Conservation (phyloP, 1,284 basidiomycete genomes). For the Calocybe gambosa region DNA sequence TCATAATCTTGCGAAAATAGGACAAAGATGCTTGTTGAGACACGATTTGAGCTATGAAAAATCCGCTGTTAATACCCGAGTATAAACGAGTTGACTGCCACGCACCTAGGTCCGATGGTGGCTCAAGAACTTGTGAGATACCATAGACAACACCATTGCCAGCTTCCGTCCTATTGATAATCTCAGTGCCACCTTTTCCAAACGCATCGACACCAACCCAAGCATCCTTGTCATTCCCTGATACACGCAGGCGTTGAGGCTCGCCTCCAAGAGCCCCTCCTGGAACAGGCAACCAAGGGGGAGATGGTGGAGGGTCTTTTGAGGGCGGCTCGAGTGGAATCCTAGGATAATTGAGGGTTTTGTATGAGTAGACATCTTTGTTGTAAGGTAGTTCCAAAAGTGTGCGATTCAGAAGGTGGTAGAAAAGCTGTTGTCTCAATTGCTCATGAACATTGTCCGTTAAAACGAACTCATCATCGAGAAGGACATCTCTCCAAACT, state of each 20-base stretch:
- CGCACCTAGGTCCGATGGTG: slow-evolving; percentile 74
- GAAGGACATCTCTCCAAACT: slow-evolving; percentile 45
- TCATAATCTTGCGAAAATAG: slow-evolving; percentile 66
- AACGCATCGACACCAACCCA: slow-evolving; percentile 70
- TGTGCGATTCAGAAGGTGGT: slow-evolving; percentile 90
- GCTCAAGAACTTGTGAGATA: slow-evolving; percentile 69
- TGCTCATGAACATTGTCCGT: slow-evolving; percentile 82
- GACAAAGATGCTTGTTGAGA: slow-evolving; percentile 53
- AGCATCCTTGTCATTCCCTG: slow-evolving; percentile 41
- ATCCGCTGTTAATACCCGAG: slow-evolving; percentile 12
- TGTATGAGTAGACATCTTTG: slow-evolving; percentile 35
- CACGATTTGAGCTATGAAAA: slow-evolving; percentile 49
- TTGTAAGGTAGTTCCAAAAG: slow-evolving; percentile 45
- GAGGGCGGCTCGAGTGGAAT: slow-evolving; percentile 49
- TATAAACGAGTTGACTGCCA: slow-evolving; percentile 1
- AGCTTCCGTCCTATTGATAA: slow-evolving; percentile 52
- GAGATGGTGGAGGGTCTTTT: slow-evolving; percentile 60
- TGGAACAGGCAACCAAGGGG: slow-evolving; percentile 82
- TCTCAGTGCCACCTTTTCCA: slow-evolving; percentile 61
- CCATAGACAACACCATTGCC: slow-evolving; percentile 78
- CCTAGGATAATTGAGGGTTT: slow-evolving; percentile 71
- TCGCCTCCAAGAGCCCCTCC: slow-evolving; percentile 77
- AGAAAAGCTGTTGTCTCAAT: slow-evolving; percentile 88
- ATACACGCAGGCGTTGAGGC: slow-evolving; percentile 76
- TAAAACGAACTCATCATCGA: slow-evolving; percentile 29